Percentiles rank a stretch among this genome's conserved stretches.
These are phyloP conservation scores for Alternaria angustiovoidea DNA, from an alignment of 2,329 filamentous ascomycete species.

Conservation along the genomic window DNA sequence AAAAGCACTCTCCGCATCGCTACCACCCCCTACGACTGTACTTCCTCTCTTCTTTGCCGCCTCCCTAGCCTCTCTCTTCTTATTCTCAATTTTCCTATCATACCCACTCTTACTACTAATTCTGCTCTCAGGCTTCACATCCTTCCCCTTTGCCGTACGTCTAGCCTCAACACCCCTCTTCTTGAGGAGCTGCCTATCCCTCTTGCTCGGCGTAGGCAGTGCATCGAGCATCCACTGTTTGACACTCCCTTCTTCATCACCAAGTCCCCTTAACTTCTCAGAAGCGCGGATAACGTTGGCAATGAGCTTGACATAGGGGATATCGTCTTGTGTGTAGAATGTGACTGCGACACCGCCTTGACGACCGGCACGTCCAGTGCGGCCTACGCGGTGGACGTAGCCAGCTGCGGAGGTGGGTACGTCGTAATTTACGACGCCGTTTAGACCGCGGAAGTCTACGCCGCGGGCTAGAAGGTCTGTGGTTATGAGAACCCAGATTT, in stretches of 20 bases:
- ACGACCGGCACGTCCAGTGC: conserved; percentile 87
- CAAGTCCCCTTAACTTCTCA: conserved; percentile 69
- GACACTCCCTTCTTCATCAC: conserved; percentile 57
- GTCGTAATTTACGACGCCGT: conserved; percentile 97
- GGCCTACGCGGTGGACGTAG: conserved; percentile 92
- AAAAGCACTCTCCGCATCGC: conserved; percentile 36
- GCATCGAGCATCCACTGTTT: conserved; percentile 82
- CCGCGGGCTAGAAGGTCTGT: conserved; percentile 92
- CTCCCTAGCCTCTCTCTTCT: conserved; percentile 61
- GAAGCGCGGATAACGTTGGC: conserved; percentile 90
- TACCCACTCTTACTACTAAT: conserved; percentile 87
- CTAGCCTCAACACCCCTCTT: conserved; percentile 81
- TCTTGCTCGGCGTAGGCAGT: conserved; percentile 83
- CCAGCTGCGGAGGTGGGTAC: conserved; percentile 88
- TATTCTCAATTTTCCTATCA: conserved; percentile 74
- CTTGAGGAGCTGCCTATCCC: conserved; percentile 83
- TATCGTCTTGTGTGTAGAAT: conserved; percentile 94
- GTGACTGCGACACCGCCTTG: conserved; percentile 90
- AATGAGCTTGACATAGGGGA: conserved; percentile 87
- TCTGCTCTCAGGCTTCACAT: conserved; percentile 54
- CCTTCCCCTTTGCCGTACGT: conserved; percentile 48
- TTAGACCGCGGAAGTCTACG: conserved; percentile 93
- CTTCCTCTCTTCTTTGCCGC: conserved; percentile 46
- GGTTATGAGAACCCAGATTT: conserved; percentile 96
- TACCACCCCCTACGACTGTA: conserved; percentile 22